Evolutionary conservation across 2,329 filamentous ascomycete species (phyloP).

Genomic region (Alternaria postmessia): DNA sequence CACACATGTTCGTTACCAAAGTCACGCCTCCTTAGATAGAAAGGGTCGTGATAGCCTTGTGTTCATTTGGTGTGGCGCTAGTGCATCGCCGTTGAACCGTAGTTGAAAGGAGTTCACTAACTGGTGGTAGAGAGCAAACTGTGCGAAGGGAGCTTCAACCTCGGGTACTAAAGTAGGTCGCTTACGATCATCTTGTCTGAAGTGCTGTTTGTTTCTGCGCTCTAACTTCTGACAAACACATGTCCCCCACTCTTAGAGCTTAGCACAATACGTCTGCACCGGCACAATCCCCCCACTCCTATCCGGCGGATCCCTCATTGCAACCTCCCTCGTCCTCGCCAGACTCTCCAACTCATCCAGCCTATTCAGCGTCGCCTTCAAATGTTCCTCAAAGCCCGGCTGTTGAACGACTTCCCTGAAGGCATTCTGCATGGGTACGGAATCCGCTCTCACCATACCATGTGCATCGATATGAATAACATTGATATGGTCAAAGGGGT

Average conservation of each 20-base stretch:
- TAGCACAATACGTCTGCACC: conserved; percentile 40
- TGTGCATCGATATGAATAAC: conserved; percentile 91
- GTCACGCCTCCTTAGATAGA: no score
- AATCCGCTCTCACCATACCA: conserved; percentile 88
- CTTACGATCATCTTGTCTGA: no score
- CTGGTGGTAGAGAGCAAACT: not conserved
- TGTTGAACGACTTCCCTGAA: conserved; percentile 81
- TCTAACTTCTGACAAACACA: no score
- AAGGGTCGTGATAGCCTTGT: not conserved
- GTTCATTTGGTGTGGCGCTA: not conserved
- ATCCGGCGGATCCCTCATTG: conserved; percentile 75
- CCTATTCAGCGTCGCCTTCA: conserved; percentile 81
- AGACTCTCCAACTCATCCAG: conserved; percentile 92
- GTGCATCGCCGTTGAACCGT: not conserved
- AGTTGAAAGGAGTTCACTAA: not conserved
- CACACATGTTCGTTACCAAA: not conserved
- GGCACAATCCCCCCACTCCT: conserved; percentile 43
- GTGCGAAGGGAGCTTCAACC: not conserved
- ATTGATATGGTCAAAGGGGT: conserved; percentile 89
- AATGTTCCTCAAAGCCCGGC: conserved; percentile 79
- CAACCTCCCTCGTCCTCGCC: conserved; percentile 87
- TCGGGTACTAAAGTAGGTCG: not conserved
- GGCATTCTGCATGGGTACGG: conserved; percentile 93
- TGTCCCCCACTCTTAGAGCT: conserved; percentile 14
- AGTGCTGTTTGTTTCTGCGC: no score